A percentile compares a stretch with the other conserved stretches of the same genome.
These are phyloP conservation scores for Xylona heveae DNA, from an alignment of 495 filamentous ascomycete species.

Conservation along the genomic window DNA sequence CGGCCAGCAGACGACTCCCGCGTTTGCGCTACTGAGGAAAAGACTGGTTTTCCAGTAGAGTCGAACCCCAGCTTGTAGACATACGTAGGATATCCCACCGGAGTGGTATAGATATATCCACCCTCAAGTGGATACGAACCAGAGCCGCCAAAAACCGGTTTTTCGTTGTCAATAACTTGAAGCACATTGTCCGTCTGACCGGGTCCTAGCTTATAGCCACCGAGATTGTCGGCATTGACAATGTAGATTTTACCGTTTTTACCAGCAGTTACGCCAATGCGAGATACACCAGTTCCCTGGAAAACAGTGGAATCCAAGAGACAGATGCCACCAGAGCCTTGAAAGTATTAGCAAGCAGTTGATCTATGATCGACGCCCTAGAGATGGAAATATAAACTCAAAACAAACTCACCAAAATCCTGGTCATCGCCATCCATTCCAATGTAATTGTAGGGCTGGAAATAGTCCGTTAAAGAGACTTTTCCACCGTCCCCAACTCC, in stretches of 20 bases:
- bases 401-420: slow-evolving; percentile 10
- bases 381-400: background rate
- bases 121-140: slow-evolving; percentile 26
- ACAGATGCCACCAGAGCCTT: slow-evolving; percentile 14
- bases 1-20: slow-evolving; percentile 15
- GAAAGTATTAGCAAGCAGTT: too few relatives aligned
- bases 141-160: slow-evolving; percentile 22
- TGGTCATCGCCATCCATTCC: slow-evolving; percentile 11
- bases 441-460: slow-evolving; percentile 14
- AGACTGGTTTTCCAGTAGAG: slow-evolving; percentile 15
- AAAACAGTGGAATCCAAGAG: slow-evolving; percentile 13
- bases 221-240: slow-evolving; percentile 19
- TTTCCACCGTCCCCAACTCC: slow-evolving; percentile 8
- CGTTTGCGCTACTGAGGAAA: slow-evolving; percentile 17
- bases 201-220: slow-evolving; percentile 11
- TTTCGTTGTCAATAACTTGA: slow-evolving; percentile 17
- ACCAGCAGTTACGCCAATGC: slow-evolving; percentile 14
- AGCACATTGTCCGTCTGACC: slow-evolving; percentile 17
- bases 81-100: slow-evolving; percentile 11
- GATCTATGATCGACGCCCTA: too few relatives aligned
- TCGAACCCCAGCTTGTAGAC: slow-evolving; percentile 19
- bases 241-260: slow-evolving; percentile 19
- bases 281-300: slow-evolving; percentile 10
- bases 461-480: slow-evolving; percentile 10
- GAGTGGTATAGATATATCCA: slow-evolving; percentile 26